Evolutionary conservation across 1,284 basidiomycete genomes (phyloP).

Genomic region (Ustilago vetiveriae): DNA sequence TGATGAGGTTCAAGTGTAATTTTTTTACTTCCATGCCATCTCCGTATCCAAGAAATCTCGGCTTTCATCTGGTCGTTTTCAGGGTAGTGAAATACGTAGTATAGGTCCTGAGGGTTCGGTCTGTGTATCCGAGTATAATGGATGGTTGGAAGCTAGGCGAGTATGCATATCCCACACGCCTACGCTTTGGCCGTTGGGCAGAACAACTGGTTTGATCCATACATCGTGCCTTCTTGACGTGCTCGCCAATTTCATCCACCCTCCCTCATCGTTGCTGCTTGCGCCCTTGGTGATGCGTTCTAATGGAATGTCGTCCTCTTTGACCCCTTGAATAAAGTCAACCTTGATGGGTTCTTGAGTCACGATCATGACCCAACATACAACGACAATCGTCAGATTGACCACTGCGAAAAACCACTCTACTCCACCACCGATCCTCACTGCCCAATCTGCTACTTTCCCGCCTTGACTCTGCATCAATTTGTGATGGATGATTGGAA

Average conservation of each 20-base stretch:
- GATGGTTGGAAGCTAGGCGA: conserved; percentile 12
- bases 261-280: background rate
- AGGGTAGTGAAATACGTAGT: conserved; percentile 20
- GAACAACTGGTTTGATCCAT: conserved; percentile 2
- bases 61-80: too few species aligned
- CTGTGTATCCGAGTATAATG: conserved; percentile 1
- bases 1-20: conserved; percentile 42
- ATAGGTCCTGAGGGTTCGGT: conserved; percentile 5
- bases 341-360: conserved; percentile 17
- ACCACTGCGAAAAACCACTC: conserved; percentile 15
- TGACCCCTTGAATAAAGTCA: conserved; percentile 1
- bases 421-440: background rate
- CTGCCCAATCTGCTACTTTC: background rate
- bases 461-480: background rate
- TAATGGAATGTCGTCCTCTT: conserved; percentile 4
- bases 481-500: conserved; percentile 3
- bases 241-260: conserved; percentile 9
- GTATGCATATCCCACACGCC: conserved; percentile 13
- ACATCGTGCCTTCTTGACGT: conserved; percentile 26
- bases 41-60: too few species aligned
- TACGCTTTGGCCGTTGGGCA: background rate
- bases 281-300: background rate
- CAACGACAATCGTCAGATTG: conserved; percentile 8
- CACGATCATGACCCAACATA: conserved; percentile 20
- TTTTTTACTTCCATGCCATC: background rate